phyloP scores from a whole-genome alignment of 352 stramenopile genomes.

The Globisporangium camurandrum region DNA sequence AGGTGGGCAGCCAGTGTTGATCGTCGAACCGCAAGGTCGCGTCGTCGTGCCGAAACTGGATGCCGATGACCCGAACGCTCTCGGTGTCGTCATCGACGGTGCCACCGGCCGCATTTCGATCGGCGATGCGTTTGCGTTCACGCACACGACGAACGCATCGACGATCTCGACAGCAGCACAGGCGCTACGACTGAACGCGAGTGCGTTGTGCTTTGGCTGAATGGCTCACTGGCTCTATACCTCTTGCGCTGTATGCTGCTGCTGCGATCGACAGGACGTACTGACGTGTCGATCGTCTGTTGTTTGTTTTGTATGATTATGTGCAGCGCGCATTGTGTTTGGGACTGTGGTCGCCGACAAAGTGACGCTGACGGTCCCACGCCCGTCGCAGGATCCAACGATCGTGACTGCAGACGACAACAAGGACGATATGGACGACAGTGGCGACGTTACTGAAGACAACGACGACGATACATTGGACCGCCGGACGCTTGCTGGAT shows the following conservation, averaged over 20 bases:
- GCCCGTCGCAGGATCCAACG: neutral
- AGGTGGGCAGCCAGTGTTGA: constrained; percentile 45
- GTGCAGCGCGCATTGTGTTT: constrained; percentile 14
- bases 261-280: neutral
- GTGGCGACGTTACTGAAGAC: constrained; percentile 2
- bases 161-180: constrained; percentile 25
- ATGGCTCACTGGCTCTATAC: no score
- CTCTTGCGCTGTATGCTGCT: neutral
- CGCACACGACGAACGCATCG: constrained; percentile 35
- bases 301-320: neutral
- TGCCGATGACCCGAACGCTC: constrained; percentile 30
- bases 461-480: constrained; percentile 3
- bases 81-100: constrained; percentile 46
- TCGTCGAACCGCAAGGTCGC: constrained; percentile 42
- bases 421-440: constrained; percentile 1
- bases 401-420: neutral
- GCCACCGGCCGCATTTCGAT: constrained; percentile 31
- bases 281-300: neutral
- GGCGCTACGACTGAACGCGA: constrained; percentile 43
- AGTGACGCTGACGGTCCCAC: constrained; percentile 12
- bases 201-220: no score
- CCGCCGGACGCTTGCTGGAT: neutral
- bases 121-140: constrained; percentile 25
- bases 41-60: constrained; percentile 42
- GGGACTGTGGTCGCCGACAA: constrained; percentile 10